Conservation (phyloP, 805 yeast species). For the Yueomyces sinensis region DNA sequence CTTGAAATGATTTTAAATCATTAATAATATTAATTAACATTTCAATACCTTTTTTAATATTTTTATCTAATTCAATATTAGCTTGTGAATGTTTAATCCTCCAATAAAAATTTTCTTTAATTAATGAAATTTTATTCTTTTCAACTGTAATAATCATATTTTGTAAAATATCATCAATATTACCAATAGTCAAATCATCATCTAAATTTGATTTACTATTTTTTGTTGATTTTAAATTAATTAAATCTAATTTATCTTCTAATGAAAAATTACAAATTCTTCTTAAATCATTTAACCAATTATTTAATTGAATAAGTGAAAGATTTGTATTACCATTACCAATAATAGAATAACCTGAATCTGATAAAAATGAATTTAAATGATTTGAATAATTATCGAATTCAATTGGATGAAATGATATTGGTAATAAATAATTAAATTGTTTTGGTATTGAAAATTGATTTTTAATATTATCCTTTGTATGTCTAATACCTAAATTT, state of each 20-base stretch:
- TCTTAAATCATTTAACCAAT: slow-evolving; percentile 58
- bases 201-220: slow-evolving; percentile 1
- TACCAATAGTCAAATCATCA: slow-evolving; percentile 12
- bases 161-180: slow-evolving; percentile 52
- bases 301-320: slow-evolving; percentile 45
- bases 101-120: slow-evolving; percentile 33
- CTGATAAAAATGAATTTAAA: slow-evolving; percentile 43
- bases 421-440: slow-evolving; percentile 48
- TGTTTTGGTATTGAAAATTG: slow-evolving; percentile 77
- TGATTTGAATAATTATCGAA: slow-evolving; percentile 65
- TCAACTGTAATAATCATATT: slow-evolving; percentile 48
- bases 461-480: slow-evolving; percentile 66
- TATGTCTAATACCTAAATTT: slow-evolving; percentile 53
- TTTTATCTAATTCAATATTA: slow-evolving; percentile 38
- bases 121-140: slow-evolving; percentile 34
- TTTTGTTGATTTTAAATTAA: slow-evolving; percentile 2
- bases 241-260: slow-evolving; percentile 10
- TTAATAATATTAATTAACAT: slow-evolving; percentile 31
- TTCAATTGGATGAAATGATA: slow-evolving; percentile 74
- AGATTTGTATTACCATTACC: slow-evolving; percentile 37
- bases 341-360: slow-evolving; percentile 37
- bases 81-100: slow-evolving; percentile 56
- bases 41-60: slow-evolving; percentile 38
- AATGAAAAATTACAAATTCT: slow-evolving; percentile 77
- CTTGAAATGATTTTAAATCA: slow-evolving; percentile 10